Conservation (phyloP, 441 rosid species). For the Bruguiera hainesii region DNA sequence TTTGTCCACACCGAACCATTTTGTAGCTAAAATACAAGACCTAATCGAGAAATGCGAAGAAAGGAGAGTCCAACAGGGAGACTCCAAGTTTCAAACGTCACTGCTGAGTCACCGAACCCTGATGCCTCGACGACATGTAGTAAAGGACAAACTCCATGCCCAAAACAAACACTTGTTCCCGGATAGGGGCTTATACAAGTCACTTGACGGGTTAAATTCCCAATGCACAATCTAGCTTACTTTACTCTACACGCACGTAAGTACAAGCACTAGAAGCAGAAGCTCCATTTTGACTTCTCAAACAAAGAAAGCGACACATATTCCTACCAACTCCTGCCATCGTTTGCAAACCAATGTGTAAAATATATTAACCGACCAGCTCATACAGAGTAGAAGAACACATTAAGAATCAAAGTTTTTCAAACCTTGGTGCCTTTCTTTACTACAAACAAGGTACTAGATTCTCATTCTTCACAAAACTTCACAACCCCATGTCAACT, state of each 20-base stretch:
- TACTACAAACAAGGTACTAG: slow-evolving; percentile 22
- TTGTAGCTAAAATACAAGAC: slow-evolving; percentile 16
- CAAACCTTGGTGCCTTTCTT: slow-evolving; percentile 19
- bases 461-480: slow-evolving; percentile 14
- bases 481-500: not conserved
- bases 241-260: not conserved
- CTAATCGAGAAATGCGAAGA: slow-evolving; percentile 9
- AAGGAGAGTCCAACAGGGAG: slow-evolving; percentile 14
- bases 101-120: slow-evolving; percentile 17
- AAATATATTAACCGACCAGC: not conserved
- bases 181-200: not conserved
- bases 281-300: slow-evolving; percentile 39
- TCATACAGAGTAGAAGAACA: slow-evolving; percentile 14
- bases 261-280: slow-evolving; percentile 14
- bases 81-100: slow-evolving; percentile 19
- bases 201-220: slow-evolving; percentile 16
- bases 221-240: not conserved
- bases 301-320: slow-evolving; percentile 35
- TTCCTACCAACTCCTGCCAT: slow-evolving; percentile 30
- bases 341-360: slow-evolving; percentile 2
- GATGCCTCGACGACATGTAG: slow-evolving; percentile 28
- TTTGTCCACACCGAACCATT: slow-evolving; percentile 29
- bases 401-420: slow-evolving; percentile 24
- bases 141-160: slow-evolving; percentile 25
- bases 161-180: slow-evolving; percentile 1